Conservation (phyloP, 2,329 filamentous ascomycete genomes). For the Dactylellina leptospora region DNA sequence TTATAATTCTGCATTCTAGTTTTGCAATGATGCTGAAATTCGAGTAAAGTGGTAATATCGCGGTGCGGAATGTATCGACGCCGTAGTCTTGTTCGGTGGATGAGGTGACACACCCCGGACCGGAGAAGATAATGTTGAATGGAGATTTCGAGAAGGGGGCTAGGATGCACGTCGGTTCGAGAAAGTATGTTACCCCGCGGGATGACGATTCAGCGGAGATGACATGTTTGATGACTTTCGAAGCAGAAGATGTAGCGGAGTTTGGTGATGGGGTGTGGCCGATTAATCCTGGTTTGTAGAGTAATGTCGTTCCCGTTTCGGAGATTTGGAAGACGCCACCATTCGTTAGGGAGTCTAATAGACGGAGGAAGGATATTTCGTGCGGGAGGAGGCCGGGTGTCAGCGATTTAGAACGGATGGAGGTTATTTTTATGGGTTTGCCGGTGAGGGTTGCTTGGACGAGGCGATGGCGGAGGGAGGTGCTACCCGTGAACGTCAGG, state of each 20-base stretch:
- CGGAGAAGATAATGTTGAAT: constrained; percentile 88
- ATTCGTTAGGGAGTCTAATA: constrained; percentile 94
- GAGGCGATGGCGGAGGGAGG: constrained; percentile 81
- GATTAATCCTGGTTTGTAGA: constrained; percentile 91
- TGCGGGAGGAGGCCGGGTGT: constrained; percentile 88
- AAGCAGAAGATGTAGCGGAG: constrained; percentile 60
- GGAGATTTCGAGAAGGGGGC: constrained; percentile 92
- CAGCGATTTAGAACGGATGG: constrained; percentile 88
- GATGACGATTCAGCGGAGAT: constrained; percentile 75
- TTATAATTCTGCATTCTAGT: constrained; percentile 84
- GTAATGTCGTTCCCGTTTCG: constrained; percentile 90
- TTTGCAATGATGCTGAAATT: constrained; percentile 87
- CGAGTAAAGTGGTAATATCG: constrained; percentile 86
- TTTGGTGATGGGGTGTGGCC: constrained; percentile 62
- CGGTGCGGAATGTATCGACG: constrained; percentile 91
- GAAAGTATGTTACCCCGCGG: constrained; percentile 88
- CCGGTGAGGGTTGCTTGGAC: constrained; percentile 91
- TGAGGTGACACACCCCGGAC: constrained; percentile 90
- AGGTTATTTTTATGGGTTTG: constrained; percentile 86
- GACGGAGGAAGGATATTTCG: constrained; percentile 93
- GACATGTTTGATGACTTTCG: constrained; percentile 80
- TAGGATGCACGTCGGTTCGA: constrained; percentile 86
- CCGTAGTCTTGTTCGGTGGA: constrained; percentile 88
- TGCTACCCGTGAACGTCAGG: constrained; percentile 83
- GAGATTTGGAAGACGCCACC: constrained; percentile 94